A percentile compares a stretch with the other conserved stretches of the same genome.
These are phyloP conservation scores for Xylariaceae sp. DNA, from an alignment of 2,329 filamentous ascomycete genomes.

Conservation along the genomic window DNA sequence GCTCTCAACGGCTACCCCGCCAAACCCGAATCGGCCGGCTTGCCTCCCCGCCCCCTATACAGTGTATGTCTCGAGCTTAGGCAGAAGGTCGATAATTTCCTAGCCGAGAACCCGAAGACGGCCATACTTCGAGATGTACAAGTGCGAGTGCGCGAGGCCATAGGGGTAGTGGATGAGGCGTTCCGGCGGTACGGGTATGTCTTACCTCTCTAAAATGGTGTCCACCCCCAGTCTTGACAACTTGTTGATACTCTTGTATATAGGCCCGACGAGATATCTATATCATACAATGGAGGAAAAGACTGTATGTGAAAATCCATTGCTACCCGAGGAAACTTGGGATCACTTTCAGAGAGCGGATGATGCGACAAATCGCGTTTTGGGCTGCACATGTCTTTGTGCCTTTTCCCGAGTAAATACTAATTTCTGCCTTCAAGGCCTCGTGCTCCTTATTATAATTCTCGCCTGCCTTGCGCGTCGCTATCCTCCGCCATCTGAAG, in stretches of 20 bases:
- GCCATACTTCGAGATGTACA: conserved; percentile 69
- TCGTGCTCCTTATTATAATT: conserved; percentile 88
- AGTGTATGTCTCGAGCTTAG: conserved; percentile 51
- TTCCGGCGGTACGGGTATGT: conserved; percentile 75
- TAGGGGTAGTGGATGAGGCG: conserved; percentile 77
- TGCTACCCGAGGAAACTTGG: not conserved
- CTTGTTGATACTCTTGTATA: conserved; percentile 6
- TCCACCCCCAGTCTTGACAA: conserved; percentile 1
- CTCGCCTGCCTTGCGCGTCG: conserved; percentile 65
- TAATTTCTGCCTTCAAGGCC: conserved; percentile 40
- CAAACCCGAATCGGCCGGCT: conserved; percentile 11
- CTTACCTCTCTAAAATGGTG: conserved; percentile 3
- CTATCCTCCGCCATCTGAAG: conserved; percentile 35
- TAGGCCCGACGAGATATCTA: conserved; percentile 78
- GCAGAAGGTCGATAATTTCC: conserved; percentile 67
- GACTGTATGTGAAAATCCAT: conserved; percentile 64
- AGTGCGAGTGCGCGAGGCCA: conserved; percentile 72
- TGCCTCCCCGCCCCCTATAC: conserved; percentile 24
- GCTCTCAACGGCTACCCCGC: conserved; percentile 21
- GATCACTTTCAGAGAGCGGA: not conserved
- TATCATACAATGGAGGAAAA: conserved; percentile 98
- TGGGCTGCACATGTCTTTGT: not conserved
- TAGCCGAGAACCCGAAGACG: conserved; percentile 58
- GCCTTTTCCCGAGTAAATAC: not conserved
- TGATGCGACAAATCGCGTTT: not conserved